Percentiles rank a stretch among this genome's conserved stretches.
Evolutionary conservation across 2,329 filamentous ascomycete genomes (phyloP).

Genomic region (Claviceps quebecensis): DNA sequence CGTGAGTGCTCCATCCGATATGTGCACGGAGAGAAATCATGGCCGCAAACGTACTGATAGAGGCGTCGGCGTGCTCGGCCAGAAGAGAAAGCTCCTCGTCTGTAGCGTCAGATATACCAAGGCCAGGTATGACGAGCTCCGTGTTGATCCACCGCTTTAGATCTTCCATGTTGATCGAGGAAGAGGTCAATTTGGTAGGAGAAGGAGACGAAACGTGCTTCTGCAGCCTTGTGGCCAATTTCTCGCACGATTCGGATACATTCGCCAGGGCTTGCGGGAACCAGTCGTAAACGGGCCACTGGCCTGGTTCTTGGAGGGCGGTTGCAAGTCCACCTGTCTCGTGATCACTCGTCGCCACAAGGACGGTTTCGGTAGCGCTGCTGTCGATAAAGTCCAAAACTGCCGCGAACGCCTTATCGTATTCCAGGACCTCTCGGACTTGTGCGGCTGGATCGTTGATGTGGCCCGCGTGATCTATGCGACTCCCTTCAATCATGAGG

Average conservation of each 20-base stretch:
- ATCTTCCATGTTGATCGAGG: slow-evolving; percentile 16
- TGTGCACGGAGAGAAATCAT: slow-evolving; percentile 82
- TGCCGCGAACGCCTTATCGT: slow-evolving; percentile 70
- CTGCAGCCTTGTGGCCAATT: slow-evolving; percentile 48
- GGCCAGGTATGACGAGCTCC: slow-evolving; percentile 50
- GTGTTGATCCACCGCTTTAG: slow-evolving; percentile 53
- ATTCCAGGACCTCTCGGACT: slow-evolving; percentile 87
- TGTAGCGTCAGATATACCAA: slow-evolving; percentile 64
- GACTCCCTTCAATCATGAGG: slow-evolving; percentile 92
- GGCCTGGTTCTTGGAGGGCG: slow-evolving; percentile 50
- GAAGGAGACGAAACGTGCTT: slow-evolving; percentile 35
- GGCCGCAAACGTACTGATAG: slow-evolving; percentile 53
- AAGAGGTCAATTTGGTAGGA: background rate
- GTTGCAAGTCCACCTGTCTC: slow-evolving; percentile 83
- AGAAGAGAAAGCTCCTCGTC: slow-evolving; percentile 57
- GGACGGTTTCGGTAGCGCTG: slow-evolving; percentile 58
- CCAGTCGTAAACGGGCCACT: slow-evolving; percentile 55
- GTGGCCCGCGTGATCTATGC: slow-evolving; percentile 91
- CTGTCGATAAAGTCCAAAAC: slow-evolving; percentile 75
- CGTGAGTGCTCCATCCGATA: slow-evolving; percentile 88
- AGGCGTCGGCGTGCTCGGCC: slow-evolving; percentile 39
- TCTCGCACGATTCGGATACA: slow-evolving; percentile 65
- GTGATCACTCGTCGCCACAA: slow-evolving; percentile 88
- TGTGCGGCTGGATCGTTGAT: slow-evolving; percentile 73
- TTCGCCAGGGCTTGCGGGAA: slow-evolving; percentile 63